Evolutionary conservation across 768 basidiomycete genomes (phyloP).

Genomic region (Lactarius hatsudake): DNA sequence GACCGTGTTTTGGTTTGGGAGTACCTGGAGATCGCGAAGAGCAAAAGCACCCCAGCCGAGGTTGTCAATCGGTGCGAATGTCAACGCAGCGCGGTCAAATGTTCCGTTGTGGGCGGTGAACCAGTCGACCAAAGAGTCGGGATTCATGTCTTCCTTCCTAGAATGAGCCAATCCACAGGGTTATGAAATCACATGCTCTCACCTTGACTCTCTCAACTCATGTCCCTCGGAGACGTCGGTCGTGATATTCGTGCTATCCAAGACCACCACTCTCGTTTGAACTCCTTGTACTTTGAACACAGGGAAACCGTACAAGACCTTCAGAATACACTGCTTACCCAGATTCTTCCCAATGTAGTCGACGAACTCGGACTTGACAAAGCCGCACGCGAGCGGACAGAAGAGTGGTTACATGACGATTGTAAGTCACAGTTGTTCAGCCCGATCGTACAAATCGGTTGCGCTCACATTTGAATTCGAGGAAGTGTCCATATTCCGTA

Average conservation of each 20-base stretch:
- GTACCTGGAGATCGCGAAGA: constrained; percentile 63
- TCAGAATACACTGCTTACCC: constrained; percentile 50
- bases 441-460: background rate
- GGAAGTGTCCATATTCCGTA: constrained; percentile 36
- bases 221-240: background rate
- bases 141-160: background rate
- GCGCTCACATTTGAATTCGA: background rate
- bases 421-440: constrained; percentile 42
- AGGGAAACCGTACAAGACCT: constrained; percentile 45
- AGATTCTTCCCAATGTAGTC: constrained; percentile 57
- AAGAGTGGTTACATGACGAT: constrained; percentile 63
- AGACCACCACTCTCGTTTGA: constrained; percentile 43
- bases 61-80: constrained; percentile 41
- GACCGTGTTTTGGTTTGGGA: constrained; percentile 29
- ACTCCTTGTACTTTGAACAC: constrained; percentile 50
- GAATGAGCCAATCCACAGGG: background rate
- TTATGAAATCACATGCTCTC: background rate
- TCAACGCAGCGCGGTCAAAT: constrained; percentile 39
- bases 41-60: constrained; percentile 74
- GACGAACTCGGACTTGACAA: constrained; percentile 55
- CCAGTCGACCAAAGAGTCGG: constrained; percentile 45
- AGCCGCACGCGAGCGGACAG: constrained; percentile 49
- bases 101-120: constrained; percentile 50
- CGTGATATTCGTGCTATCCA: constrained; percentile 17
- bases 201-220: background rate